A percentile compares a stretch with the other conserved stretches of the same genome.
Evolutionary conservation across 257 asterid genomes (phyloP).

Genomic region (Jasminum sambac): DNA sequence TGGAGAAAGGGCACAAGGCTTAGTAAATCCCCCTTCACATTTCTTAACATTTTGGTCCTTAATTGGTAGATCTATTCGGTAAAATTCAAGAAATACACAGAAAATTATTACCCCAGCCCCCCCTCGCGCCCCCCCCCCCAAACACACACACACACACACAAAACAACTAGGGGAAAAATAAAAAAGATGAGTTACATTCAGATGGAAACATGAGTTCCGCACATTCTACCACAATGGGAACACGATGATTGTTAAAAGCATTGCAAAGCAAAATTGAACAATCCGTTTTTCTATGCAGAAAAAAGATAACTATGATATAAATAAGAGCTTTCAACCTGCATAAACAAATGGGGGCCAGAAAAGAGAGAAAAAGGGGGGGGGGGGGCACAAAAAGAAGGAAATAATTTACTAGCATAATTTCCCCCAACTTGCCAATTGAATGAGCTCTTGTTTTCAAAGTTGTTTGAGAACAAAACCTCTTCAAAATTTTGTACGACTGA

Average conservation of each 20-base stretch:
- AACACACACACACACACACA: no score
- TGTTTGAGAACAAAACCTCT: no score
- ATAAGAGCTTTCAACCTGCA: background rate
- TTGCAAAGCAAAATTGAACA: background rate
- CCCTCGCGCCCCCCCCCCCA: no score
- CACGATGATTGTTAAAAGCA: background rate
- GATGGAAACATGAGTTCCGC: background rate
- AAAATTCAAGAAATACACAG: background rate
- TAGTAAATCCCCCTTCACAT: slow-evolving; percentile 38
- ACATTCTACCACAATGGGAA: background rate
- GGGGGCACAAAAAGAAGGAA: background rate
- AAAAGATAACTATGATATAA: background rate
- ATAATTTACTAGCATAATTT: background rate
- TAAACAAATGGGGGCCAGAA: background rate
- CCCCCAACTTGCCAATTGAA: no score
- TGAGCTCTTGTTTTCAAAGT: no score
- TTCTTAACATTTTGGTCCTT: slow-evolving; percentile 31
- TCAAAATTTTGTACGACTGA: no score
- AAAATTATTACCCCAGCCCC: no score
- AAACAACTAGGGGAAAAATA: background rate
- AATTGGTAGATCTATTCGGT: slow-evolving; percentile 27
- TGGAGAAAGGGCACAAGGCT: slow-evolving; percentile 49
- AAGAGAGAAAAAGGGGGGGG: background rate
- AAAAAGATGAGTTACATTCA: background rate
- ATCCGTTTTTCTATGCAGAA: background rate